Percentiles rank a stretch among this genome's conserved stretches.
Evolutionary conservation across 257 asterid genomes (phyloP).

Genomic region (Linderniella brevidens): DNA sequence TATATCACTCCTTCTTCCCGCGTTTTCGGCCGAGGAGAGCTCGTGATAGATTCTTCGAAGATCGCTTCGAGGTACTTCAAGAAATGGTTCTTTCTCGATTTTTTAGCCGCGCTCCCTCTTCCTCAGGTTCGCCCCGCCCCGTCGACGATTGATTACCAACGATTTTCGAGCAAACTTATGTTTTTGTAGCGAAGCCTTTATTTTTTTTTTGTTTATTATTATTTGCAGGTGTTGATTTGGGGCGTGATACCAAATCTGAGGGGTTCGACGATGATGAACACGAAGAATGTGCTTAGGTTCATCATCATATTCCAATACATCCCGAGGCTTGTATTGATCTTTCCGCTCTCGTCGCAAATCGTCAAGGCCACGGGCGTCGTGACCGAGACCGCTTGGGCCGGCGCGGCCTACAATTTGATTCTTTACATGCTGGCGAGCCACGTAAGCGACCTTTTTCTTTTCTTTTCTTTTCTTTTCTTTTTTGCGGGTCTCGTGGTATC

Average conservation of each 20-base stretch:
- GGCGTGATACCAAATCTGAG: conserved; percentile 45
- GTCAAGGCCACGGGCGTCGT: conserved; percentile 89
- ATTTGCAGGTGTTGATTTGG: conserved; percentile 69
- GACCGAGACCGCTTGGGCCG: conserved; percentile 97
- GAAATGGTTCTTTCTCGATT: conserved; percentile 54
- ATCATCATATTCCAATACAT: conserved; percentile 69
- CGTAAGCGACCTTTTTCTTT: too few species aligned
- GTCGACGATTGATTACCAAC: too few species aligned
- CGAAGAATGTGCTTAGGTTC: conserved; percentile 78
- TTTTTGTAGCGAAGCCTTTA: background rate
- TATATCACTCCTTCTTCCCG: conserved; percentile 97
- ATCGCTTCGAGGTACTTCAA: conserved; percentile 45
- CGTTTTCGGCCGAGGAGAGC: conserved; percentile 96
- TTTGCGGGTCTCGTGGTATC: too few species aligned
- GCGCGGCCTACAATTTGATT: conserved; percentile 94
- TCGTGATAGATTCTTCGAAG: conserved; percentile 60
- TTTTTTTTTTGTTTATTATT: background rate
- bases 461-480: too few species aligned
- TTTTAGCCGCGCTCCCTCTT: conserved; percentile 73
- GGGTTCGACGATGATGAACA: conserved; percentile 71
- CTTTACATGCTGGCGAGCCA: conserved; percentile 98
- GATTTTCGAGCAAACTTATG: too few species aligned
- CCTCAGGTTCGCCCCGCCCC: conserved; percentile 96
- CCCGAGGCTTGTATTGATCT: conserved; percentile 66
- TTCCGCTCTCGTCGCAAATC: conserved; percentile 77